Evolutionary conservation across 2,329 filamentous ascomycete genomes (phyloP).

Genomic region (Aspergillus amoenus): DNA sequence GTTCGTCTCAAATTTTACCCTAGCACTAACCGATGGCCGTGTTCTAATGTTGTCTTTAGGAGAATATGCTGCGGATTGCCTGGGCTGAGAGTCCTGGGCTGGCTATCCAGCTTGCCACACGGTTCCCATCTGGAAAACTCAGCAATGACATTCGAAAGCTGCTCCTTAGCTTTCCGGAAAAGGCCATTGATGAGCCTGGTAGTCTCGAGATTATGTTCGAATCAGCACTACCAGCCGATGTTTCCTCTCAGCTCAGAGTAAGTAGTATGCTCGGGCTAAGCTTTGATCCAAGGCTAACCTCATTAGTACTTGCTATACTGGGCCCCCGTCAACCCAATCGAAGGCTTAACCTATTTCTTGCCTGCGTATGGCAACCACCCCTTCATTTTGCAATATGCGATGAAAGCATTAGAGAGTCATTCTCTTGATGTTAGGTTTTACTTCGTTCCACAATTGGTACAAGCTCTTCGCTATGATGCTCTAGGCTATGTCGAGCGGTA

Average conservation of each 20-base stretch:
- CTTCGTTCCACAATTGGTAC: constrained; percentile 97
- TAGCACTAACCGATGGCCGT: background rate
- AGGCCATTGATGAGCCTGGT: constrained; percentile 76
- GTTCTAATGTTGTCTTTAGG: constrained; percentile 36
- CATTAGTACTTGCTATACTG: constrained; percentile 83
- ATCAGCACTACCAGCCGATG: constrained; percentile 70
- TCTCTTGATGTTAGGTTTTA: constrained; percentile 98
- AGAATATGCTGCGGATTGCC: constrained; percentile 71
- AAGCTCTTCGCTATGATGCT: constrained; percentile 87
- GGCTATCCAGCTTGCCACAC: constrained; percentile 77
- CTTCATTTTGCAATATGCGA: constrained; percentile 92
- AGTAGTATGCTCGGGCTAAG: constrained; percentile 1
- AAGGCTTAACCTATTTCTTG: constrained; percentile 88
- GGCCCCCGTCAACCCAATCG: constrained; percentile 88
- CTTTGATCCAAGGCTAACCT: constrained; percentile 9
- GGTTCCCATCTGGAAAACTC: constrained; percentile 75
- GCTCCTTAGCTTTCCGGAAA: constrained; percentile 79
- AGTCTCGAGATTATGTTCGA: constrained; percentile 81
- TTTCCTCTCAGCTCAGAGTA: constrained; percentile 82
- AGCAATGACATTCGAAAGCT: constrained; percentile 75
- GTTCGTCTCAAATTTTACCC: constrained; percentile 22
- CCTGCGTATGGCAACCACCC: constrained; percentile 89
- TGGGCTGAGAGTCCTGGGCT: constrained; percentile 84
- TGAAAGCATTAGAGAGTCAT: constrained; percentile 90
- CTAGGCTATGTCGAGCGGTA: constrained; percentile 95